A percentile compares a stretch with the other conserved stretches of the same genome.
Conservation (phyloP, 202 grass and related monocot genomes). For the Setaria viridis region DNA sequence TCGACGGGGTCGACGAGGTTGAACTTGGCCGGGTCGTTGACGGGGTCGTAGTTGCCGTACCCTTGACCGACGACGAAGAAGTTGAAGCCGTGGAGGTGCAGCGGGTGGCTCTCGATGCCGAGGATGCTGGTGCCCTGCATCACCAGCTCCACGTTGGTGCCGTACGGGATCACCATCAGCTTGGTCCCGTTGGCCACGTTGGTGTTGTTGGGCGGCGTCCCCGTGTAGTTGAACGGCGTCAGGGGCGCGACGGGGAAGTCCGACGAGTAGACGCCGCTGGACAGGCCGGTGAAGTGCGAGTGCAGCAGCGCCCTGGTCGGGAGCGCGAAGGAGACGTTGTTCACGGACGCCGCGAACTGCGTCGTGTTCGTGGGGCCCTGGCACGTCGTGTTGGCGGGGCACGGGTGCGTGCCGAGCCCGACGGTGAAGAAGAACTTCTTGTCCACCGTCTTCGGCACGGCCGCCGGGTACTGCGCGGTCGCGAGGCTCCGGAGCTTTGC, state of each 20-base stretch:
- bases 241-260: slow-evolving; percentile 62
- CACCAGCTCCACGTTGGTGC: slow-evolving; percentile 74
- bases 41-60: slow-evolving; percentile 66
- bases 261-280: slow-evolving; percentile 57
- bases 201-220: slow-evolving; percentile 86
- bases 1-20: slow-evolving; percentile 90
- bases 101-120: slow-evolving; percentile 78
- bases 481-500: slow-evolving; percentile 69
- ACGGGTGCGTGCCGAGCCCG: slow-evolving; percentile 70
- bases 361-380: slow-evolving; percentile 75
- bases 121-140: slow-evolving; percentile 88
- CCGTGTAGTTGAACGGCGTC: slow-evolving; percentile 78
- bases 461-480: slow-evolving; percentile 56
- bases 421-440: slow-evolving; percentile 78
- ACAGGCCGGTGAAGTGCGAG: slow-evolving; percentile 72
- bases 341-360: slow-evolving; percentile 68
- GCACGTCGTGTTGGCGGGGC: slow-evolving; percentile 68
- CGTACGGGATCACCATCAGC: slow-evolving; percentile 62
- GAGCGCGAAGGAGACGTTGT: slow-evolving; percentile 80
- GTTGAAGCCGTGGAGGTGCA: slow-evolving; percentile 92
- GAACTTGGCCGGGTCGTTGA: slow-evolving; percentile 61
- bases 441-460: slow-evolving; percentile 63
- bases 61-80: slow-evolving; percentile 80
- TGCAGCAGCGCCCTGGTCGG: slow-evolving; percentile 69
- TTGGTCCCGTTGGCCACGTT: slow-evolving; percentile 65